phyloP scores from a whole-genome alignment of 805 yeast species.

The Yamadazyma philogaea region DNA sequence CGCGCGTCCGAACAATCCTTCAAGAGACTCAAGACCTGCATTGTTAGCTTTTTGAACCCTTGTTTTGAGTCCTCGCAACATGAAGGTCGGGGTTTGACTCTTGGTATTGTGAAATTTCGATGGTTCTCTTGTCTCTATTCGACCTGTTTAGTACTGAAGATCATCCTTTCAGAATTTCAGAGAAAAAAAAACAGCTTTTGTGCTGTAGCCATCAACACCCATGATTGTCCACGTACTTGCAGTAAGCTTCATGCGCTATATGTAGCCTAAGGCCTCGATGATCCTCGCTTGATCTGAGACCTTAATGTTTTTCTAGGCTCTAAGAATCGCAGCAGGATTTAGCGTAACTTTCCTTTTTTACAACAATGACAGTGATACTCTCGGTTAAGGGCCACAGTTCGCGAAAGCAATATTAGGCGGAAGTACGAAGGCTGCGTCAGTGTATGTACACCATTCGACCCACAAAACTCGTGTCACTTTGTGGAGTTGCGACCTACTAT shows the following conservation, averaged over 20 bases:
- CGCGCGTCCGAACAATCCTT: not conserved
- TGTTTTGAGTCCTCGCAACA: not conserved
- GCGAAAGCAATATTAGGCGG: not conserved
- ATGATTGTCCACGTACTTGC: no score
- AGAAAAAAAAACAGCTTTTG: no score
- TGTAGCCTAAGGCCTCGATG: no score
- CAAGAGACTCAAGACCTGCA: not conserved
- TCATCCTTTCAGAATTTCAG: no score
- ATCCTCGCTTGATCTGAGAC: not conserved
- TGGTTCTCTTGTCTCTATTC: no score
- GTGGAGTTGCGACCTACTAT: not conserved
- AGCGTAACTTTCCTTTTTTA: not conserved
- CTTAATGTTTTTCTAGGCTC: not conserved
- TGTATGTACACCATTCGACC: not conserved
- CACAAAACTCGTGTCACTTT: not conserved
- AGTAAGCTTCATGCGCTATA: no score
- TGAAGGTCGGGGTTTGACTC: no score
- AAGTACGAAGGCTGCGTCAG: not conserved
- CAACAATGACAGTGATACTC: not conserved
- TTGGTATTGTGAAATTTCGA: no score
- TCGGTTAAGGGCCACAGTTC: not conserved
- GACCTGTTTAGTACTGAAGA: no score
- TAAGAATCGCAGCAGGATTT: not conserved
- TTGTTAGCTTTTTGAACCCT: conserved; percentile 1
- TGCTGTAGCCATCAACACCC: no score